Evolutionary conservation across 2,329 filamentous ascomycete genomes (phyloP).

Genomic region (Xylariaceae sp.): DNA sequence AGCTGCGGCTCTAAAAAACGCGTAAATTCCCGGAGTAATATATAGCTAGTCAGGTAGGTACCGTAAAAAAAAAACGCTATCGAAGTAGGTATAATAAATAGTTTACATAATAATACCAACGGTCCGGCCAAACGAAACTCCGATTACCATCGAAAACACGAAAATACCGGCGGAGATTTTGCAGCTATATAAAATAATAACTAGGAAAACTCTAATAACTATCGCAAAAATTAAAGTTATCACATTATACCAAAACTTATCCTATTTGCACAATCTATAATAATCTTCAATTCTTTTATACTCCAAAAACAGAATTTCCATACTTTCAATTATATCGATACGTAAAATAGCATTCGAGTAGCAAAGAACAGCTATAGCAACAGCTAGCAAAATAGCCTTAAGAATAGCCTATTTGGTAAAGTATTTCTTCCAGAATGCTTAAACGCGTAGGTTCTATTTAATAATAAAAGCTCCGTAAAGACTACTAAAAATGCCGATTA

Average conservation of each 20-base stretch:
- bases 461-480: conserved; percentile 96
- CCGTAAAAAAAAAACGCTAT: conserved; percentile 78
- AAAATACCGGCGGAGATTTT: conserved; percentile 98
- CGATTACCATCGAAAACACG: conserved; percentile 95
- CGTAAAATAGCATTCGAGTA: conserved; percentile 93
- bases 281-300: conserved; percentile 89
- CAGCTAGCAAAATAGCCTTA: conserved; percentile 80
- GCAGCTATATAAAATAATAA: conserved; percentile 95
- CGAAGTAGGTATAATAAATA: conserved; percentile 77
- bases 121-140: conserved; percentile 87
- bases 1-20: conserved; percentile 87
- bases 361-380: conserved; percentile 83
- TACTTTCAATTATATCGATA: conserved; percentile 99
- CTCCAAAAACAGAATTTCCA: conserved; percentile 95
- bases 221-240: conserved; percentile 76
- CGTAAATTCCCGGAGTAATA: conserved; percentile 96
- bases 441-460: conserved; percentile 90
- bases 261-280: conserved; percentile 77
- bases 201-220: conserved; percentile 72
- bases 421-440: conserved; percentile 92
- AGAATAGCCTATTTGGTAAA: conserved; percentile 77
- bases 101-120: conserved; percentile 96
- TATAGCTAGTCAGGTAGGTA: conserved; percentile 91
- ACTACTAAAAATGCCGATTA: conserved; percentile 89
- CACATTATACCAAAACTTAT: conserved; percentile 74